A percentile compares a stretch with the other conserved stretches of the same genome.
Conservation (phyloP, 2,329 filamentous ascomycete species). For the Didymella pinodella region DNA sequence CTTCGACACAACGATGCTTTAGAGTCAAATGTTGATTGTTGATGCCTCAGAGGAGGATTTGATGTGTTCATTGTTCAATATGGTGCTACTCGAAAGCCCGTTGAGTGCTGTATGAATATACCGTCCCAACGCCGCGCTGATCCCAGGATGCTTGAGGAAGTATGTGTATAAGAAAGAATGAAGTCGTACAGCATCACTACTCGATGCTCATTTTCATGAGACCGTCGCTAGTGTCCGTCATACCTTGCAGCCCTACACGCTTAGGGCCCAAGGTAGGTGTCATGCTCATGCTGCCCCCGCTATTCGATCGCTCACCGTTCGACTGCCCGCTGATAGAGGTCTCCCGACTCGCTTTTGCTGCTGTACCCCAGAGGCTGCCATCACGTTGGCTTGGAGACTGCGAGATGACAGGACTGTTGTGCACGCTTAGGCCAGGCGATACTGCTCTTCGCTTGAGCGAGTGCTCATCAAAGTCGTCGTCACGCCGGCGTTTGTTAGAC, state of each 20-base stretch:
- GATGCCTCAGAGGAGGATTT: background rate
- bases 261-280: slow-evolving; percentile 55
- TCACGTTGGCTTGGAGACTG: slow-evolving; percentile 84
- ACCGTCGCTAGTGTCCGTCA: slow-evolving; percentile 94
- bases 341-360: slow-evolving; percentile 68
- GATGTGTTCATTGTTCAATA: background rate
- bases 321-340: slow-evolving; percentile 62
- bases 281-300: slow-evolving; percentile 58
- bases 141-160: slow-evolving; percentile 8
- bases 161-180: slow-evolving; percentile 9
- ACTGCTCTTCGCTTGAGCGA: slow-evolving; percentile 92
- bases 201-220: slow-evolving; percentile 98
- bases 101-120: background rate
- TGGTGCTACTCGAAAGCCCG: slow-evolving; percentile 12
- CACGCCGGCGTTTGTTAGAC: slow-evolving; percentile 76
- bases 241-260: slow-evolving; percentile 74
- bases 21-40: background rate
- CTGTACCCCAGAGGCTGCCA: slow-evolving; percentile 73
- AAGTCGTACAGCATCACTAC: slow-evolving; percentile 49
- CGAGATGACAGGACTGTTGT: slow-evolving; percentile 83
- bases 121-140: slow-evolving; percentile 41
- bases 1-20: background rate
- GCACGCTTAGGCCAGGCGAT: slow-evolving; percentile 87
- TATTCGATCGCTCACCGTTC: slow-evolving; percentile 57
- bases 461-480: slow-evolving; percentile 88